phyloP scores from a whole-genome alignment of 2,329 filamentous ascomycete species.

The Tolypocladium ovalisporum region DNA sequence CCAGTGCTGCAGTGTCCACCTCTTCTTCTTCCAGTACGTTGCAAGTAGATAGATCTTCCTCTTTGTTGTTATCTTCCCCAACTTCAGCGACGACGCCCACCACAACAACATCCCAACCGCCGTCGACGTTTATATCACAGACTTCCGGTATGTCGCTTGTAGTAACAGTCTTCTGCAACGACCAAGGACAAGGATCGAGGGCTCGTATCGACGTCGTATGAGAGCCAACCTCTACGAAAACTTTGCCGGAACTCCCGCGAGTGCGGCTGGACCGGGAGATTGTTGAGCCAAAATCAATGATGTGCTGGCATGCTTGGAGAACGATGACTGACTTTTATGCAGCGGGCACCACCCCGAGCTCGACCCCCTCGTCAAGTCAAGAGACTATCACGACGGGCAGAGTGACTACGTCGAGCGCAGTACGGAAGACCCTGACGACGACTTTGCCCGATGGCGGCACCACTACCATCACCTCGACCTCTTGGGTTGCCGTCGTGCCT shows the following conservation, averaged over 20 bases:
- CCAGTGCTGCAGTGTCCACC: slow-evolving; percentile 16
- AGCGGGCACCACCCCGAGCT: slow-evolving; percentile 2
- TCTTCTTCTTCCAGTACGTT: slow-evolving; percentile 22
- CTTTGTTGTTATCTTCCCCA: slow-evolving; percentile 13
- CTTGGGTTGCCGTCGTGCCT: slow-evolving; percentile 33
- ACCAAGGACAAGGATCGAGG: not conserved
- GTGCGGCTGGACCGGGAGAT: not conserved
- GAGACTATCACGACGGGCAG: slow-evolving; percentile 22
- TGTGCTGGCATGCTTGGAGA: not conserved
- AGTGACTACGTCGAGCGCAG: slow-evolving; percentile 21
- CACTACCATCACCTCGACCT: slow-evolving; percentile 36
- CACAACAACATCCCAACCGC: slow-evolving; percentile 5
- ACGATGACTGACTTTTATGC: slow-evolving; percentile 7
- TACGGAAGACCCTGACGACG: slow-evolving; percentile 32
- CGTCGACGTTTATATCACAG: slow-evolving; percentile 7
- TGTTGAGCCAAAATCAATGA: not conserved
- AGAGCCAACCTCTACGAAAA: not conserved
- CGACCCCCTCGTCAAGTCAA: slow-evolving; percentile 12
- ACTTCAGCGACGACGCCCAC: slow-evolving; percentile 10
- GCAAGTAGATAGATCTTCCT: slow-evolving; percentile 12
- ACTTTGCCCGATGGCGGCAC: slow-evolving; percentile 32
- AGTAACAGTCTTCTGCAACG: not conserved
- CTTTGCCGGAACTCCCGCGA: not conserved
- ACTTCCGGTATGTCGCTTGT: slow-evolving; percentile 19
- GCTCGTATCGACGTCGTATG: not conserved